phyloP scores from a whole-genome alignment of 352 stramenopile genomes.

The Pelagophyceae sp. region DNA sequence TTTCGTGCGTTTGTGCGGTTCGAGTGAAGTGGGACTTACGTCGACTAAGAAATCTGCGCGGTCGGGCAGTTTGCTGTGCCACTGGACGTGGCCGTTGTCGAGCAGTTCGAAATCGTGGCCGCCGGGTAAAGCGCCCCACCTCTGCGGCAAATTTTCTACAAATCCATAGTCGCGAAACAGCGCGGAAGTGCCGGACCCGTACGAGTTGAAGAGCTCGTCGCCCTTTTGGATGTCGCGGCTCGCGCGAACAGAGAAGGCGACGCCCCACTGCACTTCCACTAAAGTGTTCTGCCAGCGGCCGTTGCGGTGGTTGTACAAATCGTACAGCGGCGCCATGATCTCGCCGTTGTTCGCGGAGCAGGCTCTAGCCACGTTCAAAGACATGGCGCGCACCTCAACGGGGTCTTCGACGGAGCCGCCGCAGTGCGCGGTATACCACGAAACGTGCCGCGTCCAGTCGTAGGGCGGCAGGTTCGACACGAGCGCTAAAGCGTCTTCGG shows the following conservation, averaged over 20 bases:
- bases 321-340: conserved; percentile 30
- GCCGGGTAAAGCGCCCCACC: conserved; percentile 24
- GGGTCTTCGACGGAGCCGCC: neutral
- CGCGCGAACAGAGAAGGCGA: conserved; percentile 26
- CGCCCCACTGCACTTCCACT: conserved; percentile 8
- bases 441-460: neutral
- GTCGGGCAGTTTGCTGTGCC: neutral
- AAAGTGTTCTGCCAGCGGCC: conserved; percentile 36
- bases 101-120: neutral
- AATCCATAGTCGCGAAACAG: conserved; percentile 45
- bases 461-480: neutral
- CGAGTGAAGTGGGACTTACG: no score
- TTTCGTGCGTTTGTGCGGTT: no score
- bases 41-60: neutral
- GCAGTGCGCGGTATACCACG: neutral
- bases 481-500: neutral
- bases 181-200: conserved; percentile 31
- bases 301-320: conserved; percentile 46
- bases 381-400: neutral
- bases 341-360: neutral
- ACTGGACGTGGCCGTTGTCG: neutral
- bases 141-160: conserved; percentile 39
- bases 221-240: conserved; percentile 33
- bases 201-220: conserved; percentile 42
- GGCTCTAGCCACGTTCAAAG: neutral